Conservation (phyloP, 2,329 filamentous ascomycete genomes). For the Alternaria triticimaculans region DNA sequence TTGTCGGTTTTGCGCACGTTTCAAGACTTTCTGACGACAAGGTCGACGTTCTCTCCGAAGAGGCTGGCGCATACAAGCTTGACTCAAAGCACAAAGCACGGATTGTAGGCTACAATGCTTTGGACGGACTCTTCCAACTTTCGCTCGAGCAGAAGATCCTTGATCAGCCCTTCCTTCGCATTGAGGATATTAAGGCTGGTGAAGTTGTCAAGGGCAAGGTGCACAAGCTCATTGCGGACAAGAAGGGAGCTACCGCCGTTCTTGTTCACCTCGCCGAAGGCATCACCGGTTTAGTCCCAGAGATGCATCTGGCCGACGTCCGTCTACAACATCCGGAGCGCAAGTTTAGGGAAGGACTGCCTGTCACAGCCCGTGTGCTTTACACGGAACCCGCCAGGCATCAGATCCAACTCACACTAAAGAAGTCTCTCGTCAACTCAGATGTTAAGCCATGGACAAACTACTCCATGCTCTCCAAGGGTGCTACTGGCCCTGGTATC, state of each 20-base stretch:
- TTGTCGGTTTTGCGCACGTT: slow-evolving; percentile 92
- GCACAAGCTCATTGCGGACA: slow-evolving; percentile 81
- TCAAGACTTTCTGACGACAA: slow-evolving; percentile 90
- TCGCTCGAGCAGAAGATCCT: slow-evolving; percentile 84
- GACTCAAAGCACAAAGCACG: slow-evolving; percentile 81
- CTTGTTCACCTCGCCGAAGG: slow-evolving; percentile 85
- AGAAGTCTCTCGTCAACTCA: slow-evolving; percentile 93
- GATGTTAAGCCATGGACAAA: slow-evolving; percentile 79
- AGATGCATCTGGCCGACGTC: slow-evolving; percentile 87
- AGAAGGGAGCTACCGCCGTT: slow-evolving; percentile 79
- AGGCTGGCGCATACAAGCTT: slow-evolving; percentile 77
- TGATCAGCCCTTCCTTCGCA: slow-evolving; percentile 86
- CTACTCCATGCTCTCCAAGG: slow-evolving; percentile 75
- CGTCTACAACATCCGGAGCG: slow-evolving; percentile 91
- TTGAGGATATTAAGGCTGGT: slow-evolving; percentile 87
- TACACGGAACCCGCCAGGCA: slow-evolving; percentile 78
- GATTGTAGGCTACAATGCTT: slow-evolving; percentile 82
- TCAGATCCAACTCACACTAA: slow-evolving; percentile 85
- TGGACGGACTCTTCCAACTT: slow-evolving; percentile 85
- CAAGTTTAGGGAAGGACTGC: slow-evolving; percentile 88
- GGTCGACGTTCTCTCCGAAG: slow-evolving; percentile 79
- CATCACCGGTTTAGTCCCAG: slow-evolving; percentile 86
- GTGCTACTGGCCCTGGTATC: slow-evolving; percentile 82
- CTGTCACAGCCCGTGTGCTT: slow-evolving; percentile 84
- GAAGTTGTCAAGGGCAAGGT: slow-evolving; percentile 81